phyloP scores from a whole-genome alignment of 306 rosid genomes.

The Fragaria vesca region DNA sequence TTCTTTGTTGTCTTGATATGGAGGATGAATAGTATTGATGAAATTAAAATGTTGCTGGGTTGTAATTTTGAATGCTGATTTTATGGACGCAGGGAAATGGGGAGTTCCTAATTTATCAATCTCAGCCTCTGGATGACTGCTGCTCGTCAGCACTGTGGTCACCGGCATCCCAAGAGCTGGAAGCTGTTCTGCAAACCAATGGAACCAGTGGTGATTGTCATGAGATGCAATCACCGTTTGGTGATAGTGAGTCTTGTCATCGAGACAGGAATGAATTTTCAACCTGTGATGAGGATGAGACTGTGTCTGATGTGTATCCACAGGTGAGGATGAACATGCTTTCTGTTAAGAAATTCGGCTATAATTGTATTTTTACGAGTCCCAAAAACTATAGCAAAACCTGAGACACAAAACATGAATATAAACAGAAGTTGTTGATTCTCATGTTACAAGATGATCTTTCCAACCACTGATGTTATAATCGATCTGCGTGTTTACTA shows the following conservation, averaged over 20 bases:
- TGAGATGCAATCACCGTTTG: slow-evolving; percentile 2
- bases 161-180: slow-evolving; percentile 4
- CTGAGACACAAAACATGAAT: not conserved
- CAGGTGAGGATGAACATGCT: slow-evolving; percentile 13
- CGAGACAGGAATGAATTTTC: not conserved
- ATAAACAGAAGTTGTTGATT: not conserved
- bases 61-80: too few relatives aligned
- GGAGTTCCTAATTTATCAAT: not conserved
- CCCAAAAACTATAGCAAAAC: not conserved
- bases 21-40: not conserved
- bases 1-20: not conserved
- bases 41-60: not conserved
- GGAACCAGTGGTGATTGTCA: not conserved
- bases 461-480: too few relatives aligned
- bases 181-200: slow-evolving; percentile 15
- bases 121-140: not conserved
- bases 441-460: too few relatives aligned
- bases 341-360: not conserved
- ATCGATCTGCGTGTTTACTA: not conserved
- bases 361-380: too few relatives aligned
- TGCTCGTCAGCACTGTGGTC: not conserved
- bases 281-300: slow-evolving; percentile 14
- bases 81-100: not conserved
- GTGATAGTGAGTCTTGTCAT: not conserved
- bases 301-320: not conserved